These are phyloP conservation scores for Tephrocybe sp. DNA, from an alignment of 768 basidiomycete genomes.

Conservation along the genomic window DNA sequence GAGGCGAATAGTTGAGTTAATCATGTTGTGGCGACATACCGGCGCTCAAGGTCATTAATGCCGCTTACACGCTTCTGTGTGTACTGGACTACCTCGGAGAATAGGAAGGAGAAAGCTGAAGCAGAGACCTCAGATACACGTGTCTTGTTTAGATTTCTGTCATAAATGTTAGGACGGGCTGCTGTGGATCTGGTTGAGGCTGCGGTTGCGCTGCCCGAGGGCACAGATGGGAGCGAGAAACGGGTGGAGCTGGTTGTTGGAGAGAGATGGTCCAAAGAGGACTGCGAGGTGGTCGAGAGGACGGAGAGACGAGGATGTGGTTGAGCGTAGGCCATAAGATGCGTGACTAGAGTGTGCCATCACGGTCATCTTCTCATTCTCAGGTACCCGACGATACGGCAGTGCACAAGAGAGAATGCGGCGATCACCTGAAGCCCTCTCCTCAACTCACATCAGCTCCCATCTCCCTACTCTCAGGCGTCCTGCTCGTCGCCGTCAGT, in stretches of 20 bases:
- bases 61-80: slow-evolving; percentile 94
- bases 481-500: not conserved
- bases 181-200: slow-evolving; percentile 34
- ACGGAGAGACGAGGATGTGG: slow-evolving; percentile 69
- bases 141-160: slow-evolving; percentile 86
- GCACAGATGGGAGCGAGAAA: slow-evolving; percentile 70
- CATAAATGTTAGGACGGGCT: slow-evolving; percentile 79
- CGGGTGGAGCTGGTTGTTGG: slow-evolving; percentile 64
- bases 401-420: slow-evolving; percentile 5
- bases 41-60: slow-evolving; percentile 92
- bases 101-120: slow-evolving; percentile 85
- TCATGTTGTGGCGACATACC: slow-evolving; percentile 46
- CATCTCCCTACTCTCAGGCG: not conserved
- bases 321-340: slow-evolving; percentile 53
- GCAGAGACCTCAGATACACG: slow-evolving; percentile 81
- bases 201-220: slow-evolving; percentile 47
- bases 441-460: slow-evolving; percentile 5
- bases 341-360: not conserved
- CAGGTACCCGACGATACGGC: not conserved
- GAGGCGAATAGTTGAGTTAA: slow-evolving; percentile 1
- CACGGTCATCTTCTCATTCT: not conserved
- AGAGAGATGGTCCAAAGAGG: slow-evolving; percentile 49
- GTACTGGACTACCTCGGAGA: slow-evolving; percentile 93
- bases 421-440: not conserved
- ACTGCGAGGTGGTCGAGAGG: slow-evolving; percentile 60